A percentile compares a stretch with the other conserved stretches of the same genome.
These are phyloP conservation scores for Epichloe hybrida DNA, from an alignment of 2,329 filamentous ascomycete species.

Conservation along the genomic window DNA sequence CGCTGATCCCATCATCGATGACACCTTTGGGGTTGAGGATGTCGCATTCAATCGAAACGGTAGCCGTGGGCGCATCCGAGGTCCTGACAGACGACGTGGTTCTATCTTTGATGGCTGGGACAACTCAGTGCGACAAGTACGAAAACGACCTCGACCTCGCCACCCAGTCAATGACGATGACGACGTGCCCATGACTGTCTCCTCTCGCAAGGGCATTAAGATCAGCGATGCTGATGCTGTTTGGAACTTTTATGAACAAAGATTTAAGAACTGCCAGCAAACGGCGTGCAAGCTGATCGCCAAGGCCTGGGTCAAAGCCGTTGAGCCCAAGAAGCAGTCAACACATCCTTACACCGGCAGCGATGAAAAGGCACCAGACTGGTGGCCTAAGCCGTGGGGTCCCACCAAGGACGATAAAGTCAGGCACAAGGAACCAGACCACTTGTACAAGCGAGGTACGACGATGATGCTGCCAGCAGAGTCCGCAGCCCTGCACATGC, in stretches of 20 bases:
- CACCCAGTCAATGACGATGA: slow-evolving; percentile 27
- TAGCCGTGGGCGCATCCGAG: slow-evolving; percentile 14
- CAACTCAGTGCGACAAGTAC: slow-evolving; percentile 13
- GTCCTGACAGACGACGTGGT: slow-evolving; percentile 18
- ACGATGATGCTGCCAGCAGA: neutral
- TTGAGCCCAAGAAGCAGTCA: slow-evolving; percentile 66
- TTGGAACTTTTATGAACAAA: slow-evolving; percentile 44
- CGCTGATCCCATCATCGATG: slow-evolving; percentile 20
- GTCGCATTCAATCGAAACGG: slow-evolving; percentile 12
- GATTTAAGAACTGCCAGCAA: slow-evolving; percentile 56
- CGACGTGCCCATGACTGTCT: slow-evolving; percentile 24
- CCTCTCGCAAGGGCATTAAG: slow-evolving; percentile 30
- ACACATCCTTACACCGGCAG: slow-evolving; percentile 59
- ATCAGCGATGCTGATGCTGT: slow-evolving; percentile 42
- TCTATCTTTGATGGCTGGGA: slow-evolving; percentile 21
- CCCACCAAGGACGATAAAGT: slow-evolving; percentile 38
- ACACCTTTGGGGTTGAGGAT: slow-evolving; percentile 17
- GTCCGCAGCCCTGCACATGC: too few species aligned
- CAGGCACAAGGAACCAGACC: slow-evolving; percentile 60
- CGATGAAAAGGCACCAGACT: slow-evolving; percentile 47
- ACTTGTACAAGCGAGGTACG: slow-evolving; percentile 53
- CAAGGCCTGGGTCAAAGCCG: slow-evolving; percentile 62
- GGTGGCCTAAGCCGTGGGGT: slow-evolving; percentile 51
- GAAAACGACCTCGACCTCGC: slow-evolving; percentile 21
- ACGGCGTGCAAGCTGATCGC: slow-evolving; percentile 57